phyloP scores from a whole-genome alignment of 768 basidiomycete species.

The Rhodotorula graminis region DNA sequence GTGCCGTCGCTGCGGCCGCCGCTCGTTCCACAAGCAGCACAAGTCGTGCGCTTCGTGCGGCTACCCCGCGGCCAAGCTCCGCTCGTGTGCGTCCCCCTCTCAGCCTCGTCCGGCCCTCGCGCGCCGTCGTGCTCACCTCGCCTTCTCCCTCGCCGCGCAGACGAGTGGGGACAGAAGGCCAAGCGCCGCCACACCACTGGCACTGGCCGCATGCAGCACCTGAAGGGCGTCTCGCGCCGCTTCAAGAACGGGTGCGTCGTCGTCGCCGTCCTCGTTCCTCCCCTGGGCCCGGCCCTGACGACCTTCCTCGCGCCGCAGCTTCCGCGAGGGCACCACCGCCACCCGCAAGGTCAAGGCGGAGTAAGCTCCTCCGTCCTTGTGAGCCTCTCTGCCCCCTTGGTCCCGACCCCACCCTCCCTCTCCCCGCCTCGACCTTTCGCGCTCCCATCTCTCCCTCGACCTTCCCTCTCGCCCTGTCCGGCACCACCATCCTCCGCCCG shows the following conservation, averaged over 20 bases:
- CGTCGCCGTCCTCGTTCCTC: not conserved
- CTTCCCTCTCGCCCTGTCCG: too few relatives aligned
- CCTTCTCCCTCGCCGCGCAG: not conserved
- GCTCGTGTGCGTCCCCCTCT: slow-evolving; percentile 57
- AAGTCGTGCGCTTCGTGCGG: slow-evolving; percentile 96
- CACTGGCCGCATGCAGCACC: slow-evolving; percentile 88
- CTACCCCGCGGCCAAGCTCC: slow-evolving; percentile 89
- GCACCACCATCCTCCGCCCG: too few relatives aligned
- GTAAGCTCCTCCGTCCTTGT: slow-evolving; percentile 22
- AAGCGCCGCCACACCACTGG: slow-evolving; percentile 99
- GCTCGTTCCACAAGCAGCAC: slow-evolving; percentile 97
- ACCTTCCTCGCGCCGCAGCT: slow-evolving; percentile 10
- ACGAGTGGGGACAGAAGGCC: slow-evolving; percentile 97
- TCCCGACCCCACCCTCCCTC: not conserved
- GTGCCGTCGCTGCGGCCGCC: slow-evolving; percentile 92
- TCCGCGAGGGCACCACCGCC: slow-evolving; percentile 83
- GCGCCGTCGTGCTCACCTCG: not conserved
- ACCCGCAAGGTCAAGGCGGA: slow-evolving; percentile 68
- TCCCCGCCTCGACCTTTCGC: not conserved
- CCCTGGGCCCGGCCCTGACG: not conserved
- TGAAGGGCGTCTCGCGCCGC: slow-evolving; percentile 84
- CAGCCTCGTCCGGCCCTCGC: not conserved
- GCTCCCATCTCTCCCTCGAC: not conserved
- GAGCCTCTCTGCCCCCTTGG: not conserved
- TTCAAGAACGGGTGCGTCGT: slow-evolving; percentile 87